Percentiles rank a stretch among this genome's conserved stretches.
These are phyloP conservation scores for Neurospora sp. DNA, from an alignment of 495 filamentous ascomycete genomes.

Conservation along the genomic window DNA sequence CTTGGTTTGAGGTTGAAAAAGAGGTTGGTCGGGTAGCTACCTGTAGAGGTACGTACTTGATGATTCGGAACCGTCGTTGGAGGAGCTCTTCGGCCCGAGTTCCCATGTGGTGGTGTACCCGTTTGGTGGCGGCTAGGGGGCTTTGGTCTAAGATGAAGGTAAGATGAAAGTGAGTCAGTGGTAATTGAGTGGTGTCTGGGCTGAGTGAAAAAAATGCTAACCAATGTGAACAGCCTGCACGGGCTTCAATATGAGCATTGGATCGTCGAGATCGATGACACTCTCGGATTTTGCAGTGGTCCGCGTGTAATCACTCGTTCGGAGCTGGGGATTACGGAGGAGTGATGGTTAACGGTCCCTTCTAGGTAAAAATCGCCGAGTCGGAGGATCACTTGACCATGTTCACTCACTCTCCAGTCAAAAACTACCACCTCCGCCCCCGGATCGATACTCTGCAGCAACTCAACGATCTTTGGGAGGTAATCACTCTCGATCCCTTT, in stretches of 20 bases:
- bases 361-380: neutral
- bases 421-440: neutral
- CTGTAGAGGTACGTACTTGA: constrained; percentile 1
- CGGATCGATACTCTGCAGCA: neutral
- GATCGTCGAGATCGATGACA: constrained; percentile 2
- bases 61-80: constrained; percentile 1
- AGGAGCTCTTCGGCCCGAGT: neutral
- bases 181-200: neutral
- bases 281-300: neutral
- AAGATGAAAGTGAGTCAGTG: neutral
- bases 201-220: neutral
- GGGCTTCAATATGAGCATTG: neutral
- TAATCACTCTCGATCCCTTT: neutral
- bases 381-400: neutral
- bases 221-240: constrained; percentile 3
- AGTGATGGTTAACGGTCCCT: neutral
- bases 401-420: constrained; percentile 1
- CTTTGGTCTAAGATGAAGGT: neutral
- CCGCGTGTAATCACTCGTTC: neutral
- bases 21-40: neutral
- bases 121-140: neutral
- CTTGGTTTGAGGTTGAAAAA: neutral
- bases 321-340: neutral
- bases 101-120: neutral
- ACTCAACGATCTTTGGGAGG: neutral